Evolutionary conservation across 192 early-diverging fungal genomes (phyloP), one percentile per base, ranked within the genome.

Genomic region (Coemansia reversa): DNA sequence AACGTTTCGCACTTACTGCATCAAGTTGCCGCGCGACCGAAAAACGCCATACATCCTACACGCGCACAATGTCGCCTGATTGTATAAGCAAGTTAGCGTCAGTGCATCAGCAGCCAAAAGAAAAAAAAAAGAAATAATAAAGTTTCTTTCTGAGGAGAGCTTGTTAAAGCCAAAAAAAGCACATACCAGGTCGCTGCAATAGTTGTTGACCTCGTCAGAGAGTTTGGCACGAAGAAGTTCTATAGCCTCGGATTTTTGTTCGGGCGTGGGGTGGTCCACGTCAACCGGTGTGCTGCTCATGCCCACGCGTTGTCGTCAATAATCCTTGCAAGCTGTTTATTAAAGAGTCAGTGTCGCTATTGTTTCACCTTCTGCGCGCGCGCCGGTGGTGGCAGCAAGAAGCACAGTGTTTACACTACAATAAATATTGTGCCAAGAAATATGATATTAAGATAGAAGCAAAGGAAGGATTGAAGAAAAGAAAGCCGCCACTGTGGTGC

Each of bases 1-100:
- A 19, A 28, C 8, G 29, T 5, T 22, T 30, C 20, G 24, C 18
- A 84, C 85, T 84, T 86, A 88, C 88, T 62, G 84, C 57, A 45
- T 88, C 82, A 32, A 83, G 86, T 54, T 86, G 82, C 51, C 86
- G 75, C 2, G 88, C 88, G 7, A 87, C 83, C 18, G 84, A 65
- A 58, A 85, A 88, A 24, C 84, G 75, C 78, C 83, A 84, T 50
- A 88, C 63, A 42, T 79, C 78, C 86, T 87, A 84, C 28, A 63
- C 30, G 9, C 32, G 32, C 33, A 60, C 51, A 58, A 53, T 3
- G 28, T 19, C 8, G 32, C 49, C 1, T 22, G 56, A 27, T 19
- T 28, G 55, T 54, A 58, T 56, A 51, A 51, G n/a, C 53, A 51
- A 23, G 48, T 18, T 29, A 51, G 39, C 8, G 19, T 59, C 49